A percentile compares a stretch with the other conserved stretches of the same genome.
phyloP scores from a whole-genome alignment of 805 yeast species.

The Candida silvatica region DNA sequence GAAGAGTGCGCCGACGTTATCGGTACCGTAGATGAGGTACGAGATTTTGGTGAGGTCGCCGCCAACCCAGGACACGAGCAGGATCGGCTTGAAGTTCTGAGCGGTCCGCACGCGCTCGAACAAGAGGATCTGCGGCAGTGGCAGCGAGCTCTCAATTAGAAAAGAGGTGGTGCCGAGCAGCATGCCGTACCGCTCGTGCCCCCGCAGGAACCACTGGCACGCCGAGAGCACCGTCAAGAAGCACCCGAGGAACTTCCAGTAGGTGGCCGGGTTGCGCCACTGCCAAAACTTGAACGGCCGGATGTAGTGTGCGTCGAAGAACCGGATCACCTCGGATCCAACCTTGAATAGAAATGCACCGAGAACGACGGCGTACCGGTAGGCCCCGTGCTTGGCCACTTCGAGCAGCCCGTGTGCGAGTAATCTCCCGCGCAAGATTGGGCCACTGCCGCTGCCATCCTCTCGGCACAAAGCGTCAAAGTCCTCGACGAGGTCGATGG shows the following conservation, averaged over 20 bases:
- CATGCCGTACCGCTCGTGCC: conserved; percentile 21
- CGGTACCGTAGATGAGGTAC: conserved; percentile 70
- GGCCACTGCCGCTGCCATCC: neutral
- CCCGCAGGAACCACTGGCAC: conserved; percentile 16
- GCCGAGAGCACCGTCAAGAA: conserved; percentile 24
- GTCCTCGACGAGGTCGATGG: neutral
- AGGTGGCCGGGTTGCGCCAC: conserved; percentile 38
- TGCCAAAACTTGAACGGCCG: conserved; percentile 78
- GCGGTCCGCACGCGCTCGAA: conserved; percentile 58
- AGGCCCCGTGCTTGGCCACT: conserved; percentile 5
- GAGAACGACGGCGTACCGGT: conserved; percentile 9
- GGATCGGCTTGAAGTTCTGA: conserved; percentile 69
- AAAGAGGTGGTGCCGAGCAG: conserved; percentile 31
- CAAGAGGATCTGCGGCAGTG: conserved; percentile 72
- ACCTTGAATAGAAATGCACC: conserved; percentile 10
- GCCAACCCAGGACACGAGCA: conserved; percentile 77
- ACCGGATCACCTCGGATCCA: conserved; percentile 35
- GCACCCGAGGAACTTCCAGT: conserved; percentile 36
- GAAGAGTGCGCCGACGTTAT: conserved; percentile 55
- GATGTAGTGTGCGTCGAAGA: conserved; percentile 62
- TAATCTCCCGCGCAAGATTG: too few species aligned
- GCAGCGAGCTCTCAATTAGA: conserved; percentile 62
- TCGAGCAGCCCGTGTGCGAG: too few species aligned
- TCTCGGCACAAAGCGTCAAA: neutral
- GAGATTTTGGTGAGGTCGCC: conserved; percentile 78